Percentiles rank a stretch among this genome's conserved stretches.
phyloP scores from a whole-genome alignment of 2,329 filamentous ascomycete species.

The Phaeophleospora eucalypticola region DNA sequence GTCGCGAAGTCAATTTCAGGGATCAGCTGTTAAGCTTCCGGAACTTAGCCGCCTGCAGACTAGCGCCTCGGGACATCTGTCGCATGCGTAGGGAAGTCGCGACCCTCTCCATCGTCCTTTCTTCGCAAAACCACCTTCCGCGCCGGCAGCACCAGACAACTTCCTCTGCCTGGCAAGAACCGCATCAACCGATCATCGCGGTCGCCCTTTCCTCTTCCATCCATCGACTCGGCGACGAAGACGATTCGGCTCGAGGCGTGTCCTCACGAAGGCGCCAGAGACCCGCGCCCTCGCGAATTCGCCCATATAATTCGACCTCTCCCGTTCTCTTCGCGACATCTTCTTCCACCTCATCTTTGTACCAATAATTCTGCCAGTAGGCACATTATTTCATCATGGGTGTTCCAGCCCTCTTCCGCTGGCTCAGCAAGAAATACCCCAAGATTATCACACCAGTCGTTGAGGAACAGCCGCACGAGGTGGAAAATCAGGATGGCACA shows the following conservation, averaged over 20 bases:
- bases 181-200: no score
- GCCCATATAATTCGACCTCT: not conserved
- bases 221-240: not conserved
- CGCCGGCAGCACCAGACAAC: constrained; percentile 1
- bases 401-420: constrained; percentile 92
- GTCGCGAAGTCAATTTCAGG: no score
- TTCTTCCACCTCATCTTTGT: not conserved
- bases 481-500: constrained; percentile 78
- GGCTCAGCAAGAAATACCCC: constrained; percentile 94
- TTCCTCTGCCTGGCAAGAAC: not conserved
- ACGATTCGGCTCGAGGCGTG: not conserved
- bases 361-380: not conserved
- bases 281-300: no score
- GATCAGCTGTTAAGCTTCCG: no score
- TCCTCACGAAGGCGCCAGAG: no score
- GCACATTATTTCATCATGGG: constrained; percentile 59
- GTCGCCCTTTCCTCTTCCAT: not conserved
- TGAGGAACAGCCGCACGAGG: constrained; percentile 74
- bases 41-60: no score
- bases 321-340: not conserved
- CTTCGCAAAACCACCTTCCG: not conserved
- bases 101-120: not conserved
- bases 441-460: constrained; percentile 92
- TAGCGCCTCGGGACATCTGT: no score
- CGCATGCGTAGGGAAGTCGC: not conserved